Percentiles rank a stretch among this genome's conserved stretches.
Evolutionary conservation across 2,329 filamentous ascomycete genomes (phyloP).

Genomic region (Penicillium sclerotiorum): DNA sequence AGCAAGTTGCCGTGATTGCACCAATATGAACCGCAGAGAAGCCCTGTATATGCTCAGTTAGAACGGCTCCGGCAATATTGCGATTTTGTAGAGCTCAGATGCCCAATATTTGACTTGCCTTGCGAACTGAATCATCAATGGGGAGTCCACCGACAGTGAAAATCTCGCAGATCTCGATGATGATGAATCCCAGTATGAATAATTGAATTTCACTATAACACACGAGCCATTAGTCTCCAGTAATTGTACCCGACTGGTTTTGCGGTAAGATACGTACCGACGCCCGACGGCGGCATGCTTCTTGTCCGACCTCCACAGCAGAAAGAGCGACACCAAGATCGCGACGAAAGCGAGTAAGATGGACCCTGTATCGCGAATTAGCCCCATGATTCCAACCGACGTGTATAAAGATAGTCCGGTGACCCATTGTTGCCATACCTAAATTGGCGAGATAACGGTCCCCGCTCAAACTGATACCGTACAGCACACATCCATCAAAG

Average conservation of each 20-base stretch:
- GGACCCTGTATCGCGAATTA: constrained; percentile 61
- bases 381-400: not conserved
- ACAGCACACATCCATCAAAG: constrained; percentile 71
- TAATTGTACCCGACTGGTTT: not conserved
- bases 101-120: too few relatives aligned
- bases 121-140: constrained; percentile 67
- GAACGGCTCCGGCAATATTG: too few relatives aligned
- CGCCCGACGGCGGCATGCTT: constrained; percentile 93
- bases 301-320: constrained; percentile 79
- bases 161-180: constrained; percentile 93
- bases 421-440: constrained; percentile 55
- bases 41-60: constrained; percentile 55
- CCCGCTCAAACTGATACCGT: constrained; percentile 71
- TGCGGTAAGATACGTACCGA: constrained; percentile 61
- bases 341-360: constrained; percentile 81
- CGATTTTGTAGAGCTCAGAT: too few relatives aligned
- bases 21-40: constrained; percentile 92
- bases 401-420: not conserved
- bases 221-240: constrained; percentile 16
- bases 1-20: constrained; percentile 81
- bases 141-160: constrained; percentile 93
- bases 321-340: constrained; percentile 66
- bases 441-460: constrained; percentile 75
- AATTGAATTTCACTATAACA: constrained; percentile 85
- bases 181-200: constrained; percentile 81